A percentile compares a stretch with the other conserved stretches of the same genome.
phyloP scores from a whole-genome alignment of 345 rosid species.

The Brassica nigra region DNA sequence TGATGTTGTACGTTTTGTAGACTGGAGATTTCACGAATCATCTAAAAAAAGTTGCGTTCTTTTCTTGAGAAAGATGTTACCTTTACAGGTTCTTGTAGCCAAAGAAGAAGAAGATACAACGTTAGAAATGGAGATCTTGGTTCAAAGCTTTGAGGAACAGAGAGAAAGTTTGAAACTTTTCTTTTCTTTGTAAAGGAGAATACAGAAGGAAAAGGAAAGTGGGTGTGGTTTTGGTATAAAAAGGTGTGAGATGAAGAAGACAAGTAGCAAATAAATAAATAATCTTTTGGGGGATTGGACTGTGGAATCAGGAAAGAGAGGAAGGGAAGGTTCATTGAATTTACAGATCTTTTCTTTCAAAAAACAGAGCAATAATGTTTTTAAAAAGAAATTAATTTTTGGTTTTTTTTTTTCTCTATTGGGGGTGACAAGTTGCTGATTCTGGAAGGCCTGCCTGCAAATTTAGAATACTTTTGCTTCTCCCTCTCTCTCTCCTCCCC shows the following conservation, averaged over 20 bases:
- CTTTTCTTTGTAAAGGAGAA: not conserved
- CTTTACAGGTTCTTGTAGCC: not conserved
- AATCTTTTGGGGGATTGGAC: not conserved
- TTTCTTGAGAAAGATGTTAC: slow-evolving; percentile 14
- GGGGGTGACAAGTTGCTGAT: not conserved
- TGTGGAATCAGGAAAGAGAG: not conserved
- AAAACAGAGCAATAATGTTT: not conserved
- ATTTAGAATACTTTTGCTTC: not conserved
- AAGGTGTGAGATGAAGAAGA: not conserved
- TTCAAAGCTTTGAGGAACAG: not conserved
- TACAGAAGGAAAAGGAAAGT: not conserved
- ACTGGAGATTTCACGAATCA: slow-evolving; percentile 29
- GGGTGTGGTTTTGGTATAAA: not conserved
- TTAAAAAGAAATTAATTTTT: not conserved
- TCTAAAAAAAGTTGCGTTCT: not conserved
- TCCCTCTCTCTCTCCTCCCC: not conserved
- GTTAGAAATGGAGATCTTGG: not conserved
- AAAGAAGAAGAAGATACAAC: slow-evolving; percentile 6
- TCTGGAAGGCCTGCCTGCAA: not conserved
- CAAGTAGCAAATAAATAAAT: not conserved
- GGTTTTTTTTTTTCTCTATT: not conserved
- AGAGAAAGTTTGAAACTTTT: not conserved
- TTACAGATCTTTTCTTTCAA: not conserved
- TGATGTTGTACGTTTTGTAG: slow-evolving; percentile 26
- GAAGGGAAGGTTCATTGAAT: slow-evolving; percentile 1